These are phyloP conservation scores for Fusarium cicatricum DNA, from an alignment of 2,329 filamentous ascomycete species.

Conservation along the genomic window DNA sequence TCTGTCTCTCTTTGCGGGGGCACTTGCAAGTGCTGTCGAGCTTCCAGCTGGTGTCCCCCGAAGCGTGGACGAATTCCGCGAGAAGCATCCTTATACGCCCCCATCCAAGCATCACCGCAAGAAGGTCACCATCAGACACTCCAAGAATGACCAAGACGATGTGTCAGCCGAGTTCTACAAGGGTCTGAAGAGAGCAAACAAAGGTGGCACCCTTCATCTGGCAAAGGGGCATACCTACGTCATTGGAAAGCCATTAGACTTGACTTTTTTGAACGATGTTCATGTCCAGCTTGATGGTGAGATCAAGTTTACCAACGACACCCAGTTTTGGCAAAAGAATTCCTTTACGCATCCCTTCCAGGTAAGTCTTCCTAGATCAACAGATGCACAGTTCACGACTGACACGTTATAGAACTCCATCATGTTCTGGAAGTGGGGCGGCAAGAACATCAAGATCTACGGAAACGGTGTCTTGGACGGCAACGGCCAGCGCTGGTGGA, in stretches of 20 bases:
- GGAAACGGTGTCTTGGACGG: conserved; percentile 37
- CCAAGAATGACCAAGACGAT: conserved; percentile 33
- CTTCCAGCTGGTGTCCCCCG: conserved; percentile 38
- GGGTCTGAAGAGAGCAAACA: conserved; percentile 36
- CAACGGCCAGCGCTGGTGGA: conserved; percentile 40
- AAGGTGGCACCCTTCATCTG: conserved; percentile 35
- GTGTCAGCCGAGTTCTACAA: conserved; percentile 34
- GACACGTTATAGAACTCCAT: conserved; percentile 29
- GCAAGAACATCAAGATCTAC: conserved; percentile 36
- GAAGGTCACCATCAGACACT: conserved; percentile 31
- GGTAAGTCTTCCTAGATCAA: not conserved
- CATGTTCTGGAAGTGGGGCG: conserved; percentile 39
- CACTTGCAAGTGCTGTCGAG: conserved; percentile 30
- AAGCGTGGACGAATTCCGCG: conserved; percentile 37
- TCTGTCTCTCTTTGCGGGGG: conserved; percentile 30
- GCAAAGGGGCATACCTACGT: conserved; percentile 36
- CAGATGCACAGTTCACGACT: not conserved
- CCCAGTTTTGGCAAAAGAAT: conserved; percentile 35
- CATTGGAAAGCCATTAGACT: conserved; percentile 37
- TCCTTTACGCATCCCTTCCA: conserved; percentile 37
- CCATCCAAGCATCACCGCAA: conserved; percentile 25
- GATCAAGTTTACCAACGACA: conserved; percentile 41
- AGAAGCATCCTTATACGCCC: conserved; percentile 31
- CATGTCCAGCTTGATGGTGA: conserved; percentile 39
- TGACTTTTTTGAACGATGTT: conserved; percentile 36